A percentile compares a stretch with the other conserved stretches of the same genome.
Evolutionary conservation across 164 flowering plant genomes (phyloP).

Genomic region (Vitis rotundifolia): DNA sequence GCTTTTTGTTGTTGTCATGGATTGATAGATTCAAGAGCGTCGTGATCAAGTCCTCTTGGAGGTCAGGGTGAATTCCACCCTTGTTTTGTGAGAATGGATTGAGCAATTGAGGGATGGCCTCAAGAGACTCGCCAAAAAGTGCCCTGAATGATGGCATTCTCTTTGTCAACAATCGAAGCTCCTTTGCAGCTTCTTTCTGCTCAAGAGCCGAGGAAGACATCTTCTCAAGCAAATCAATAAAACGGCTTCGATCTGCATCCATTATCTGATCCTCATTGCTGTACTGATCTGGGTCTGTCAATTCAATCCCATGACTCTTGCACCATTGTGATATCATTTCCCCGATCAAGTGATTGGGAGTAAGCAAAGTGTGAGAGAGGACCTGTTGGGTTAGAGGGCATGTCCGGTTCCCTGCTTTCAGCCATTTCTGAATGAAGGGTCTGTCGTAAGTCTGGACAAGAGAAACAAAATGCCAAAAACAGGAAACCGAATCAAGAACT

Average conservation of each 20-base stretch:
- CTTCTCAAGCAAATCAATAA: constrained; percentile 45
- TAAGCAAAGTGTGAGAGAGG: constrained; percentile 59
- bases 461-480: background rate
- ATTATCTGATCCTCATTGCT: constrained; percentile 35
- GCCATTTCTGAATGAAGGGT: constrained; percentile 61
- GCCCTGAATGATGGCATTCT: constrained; percentile 63
- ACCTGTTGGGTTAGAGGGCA: constrained; percentile 76
- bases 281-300: constrained; percentile 22
- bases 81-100: constrained; percentile 42
- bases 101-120: constrained; percentile 57
- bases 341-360: constrained; percentile 61
- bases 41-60: constrained; percentile 83
- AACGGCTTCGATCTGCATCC: constrained; percentile 42
- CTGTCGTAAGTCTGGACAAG: constrained; percentile 75
- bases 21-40: constrained; percentile 78
- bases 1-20: constrained; percentile 75
- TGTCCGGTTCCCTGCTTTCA: constrained; percentile 55
- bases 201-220: constrained; percentile 42
- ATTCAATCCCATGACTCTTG: constrained; percentile 44
- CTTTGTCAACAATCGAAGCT: constrained; percentile 73
- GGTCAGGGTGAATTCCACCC: constrained; percentile 34
- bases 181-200: constrained; percentile 69
- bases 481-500: background rate
- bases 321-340: constrained; percentile 69
- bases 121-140: constrained; percentile 56